phyloP scores from a whole-genome alignment of 306 rosid genomes.

The Ziziphus jujuba region DNA sequence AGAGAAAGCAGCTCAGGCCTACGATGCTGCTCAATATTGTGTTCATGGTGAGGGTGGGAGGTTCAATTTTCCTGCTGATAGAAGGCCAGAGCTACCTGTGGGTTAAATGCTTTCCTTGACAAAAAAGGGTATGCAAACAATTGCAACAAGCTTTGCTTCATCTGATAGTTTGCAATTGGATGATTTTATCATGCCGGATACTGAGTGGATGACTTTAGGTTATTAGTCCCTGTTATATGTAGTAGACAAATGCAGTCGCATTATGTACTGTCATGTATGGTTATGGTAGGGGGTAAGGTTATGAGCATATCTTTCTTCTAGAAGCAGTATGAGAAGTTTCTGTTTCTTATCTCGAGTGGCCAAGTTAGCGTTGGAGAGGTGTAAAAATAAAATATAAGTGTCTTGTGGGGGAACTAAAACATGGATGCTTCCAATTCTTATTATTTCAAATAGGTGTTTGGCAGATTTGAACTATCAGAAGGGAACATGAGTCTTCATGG shows the following conservation, averaged over 20 bases:
- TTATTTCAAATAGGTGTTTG: too few relatives aligned
- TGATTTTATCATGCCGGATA: constrained; percentile 25
- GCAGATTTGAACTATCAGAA: too few relatives aligned
- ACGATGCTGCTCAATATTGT: constrained; percentile 31
- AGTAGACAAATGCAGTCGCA: not conserved
- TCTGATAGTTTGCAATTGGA: constrained; percentile 21
- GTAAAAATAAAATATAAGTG: too few relatives aligned
- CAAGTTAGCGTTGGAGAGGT: too few relatives aligned
- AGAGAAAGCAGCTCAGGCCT: constrained; percentile 28
- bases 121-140: constrained; percentile 20
- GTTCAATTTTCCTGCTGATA: constrained; percentile 27
- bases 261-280: not conserved
- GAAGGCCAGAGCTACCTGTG: constrained; percentile 19
- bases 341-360: too few relatives aligned
- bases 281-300: too few relatives aligned
- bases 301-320: too few relatives aligned
- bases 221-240: not conserved
- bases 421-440: too few relatives aligned
- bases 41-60: constrained; percentile 28
- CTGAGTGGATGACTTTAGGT: constrained; percentile 30
- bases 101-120: constrained; percentile 15
- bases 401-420: too few relatives aligned
- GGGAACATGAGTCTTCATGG: too few relatives aligned
- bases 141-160: constrained; percentile 14
- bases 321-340: too few relatives aligned